These are phyloP conservation scores for Aspergillus tamarii DNA, from an alignment of 2,329 filamentous ascomycete species.

Conservation along the genomic window DNA sequence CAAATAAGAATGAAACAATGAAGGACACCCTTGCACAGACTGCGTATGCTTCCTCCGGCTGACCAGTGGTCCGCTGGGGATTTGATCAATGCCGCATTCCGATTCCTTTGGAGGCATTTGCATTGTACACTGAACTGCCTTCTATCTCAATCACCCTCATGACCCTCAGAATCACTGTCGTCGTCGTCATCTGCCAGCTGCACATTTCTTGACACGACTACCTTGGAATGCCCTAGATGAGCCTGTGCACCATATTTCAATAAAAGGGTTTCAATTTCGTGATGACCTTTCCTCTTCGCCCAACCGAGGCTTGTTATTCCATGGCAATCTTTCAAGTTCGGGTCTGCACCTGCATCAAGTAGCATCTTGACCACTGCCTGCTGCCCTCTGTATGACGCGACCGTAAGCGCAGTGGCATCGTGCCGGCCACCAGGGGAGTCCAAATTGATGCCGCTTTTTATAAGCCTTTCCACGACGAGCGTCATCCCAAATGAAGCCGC, in stretches of 20 bases:
- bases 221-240: background rate
- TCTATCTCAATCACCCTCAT: background rate
- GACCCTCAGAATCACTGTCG: background rate
- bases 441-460: background rate
- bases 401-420: conserved; percentile 12
- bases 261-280: background rate
- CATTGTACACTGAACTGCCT: background rate
- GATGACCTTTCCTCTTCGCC: background rate
- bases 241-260: background rate
- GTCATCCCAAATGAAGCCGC: background rate
- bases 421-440: background rate
- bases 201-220: background rate
- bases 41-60: too few species aligned
- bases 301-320: background rate
- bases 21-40: too few species aligned
- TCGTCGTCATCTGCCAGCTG: background rate
- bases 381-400: background rate
- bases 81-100: too few species aligned
- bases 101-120: background rate
- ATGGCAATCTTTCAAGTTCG: background rate
- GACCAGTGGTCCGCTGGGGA: too few species aligned
- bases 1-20: too few species aligned
- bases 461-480: background rate
- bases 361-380: background rate
- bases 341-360: background rate